Percentiles rank a stretch among this genome's conserved stretches.
Conservation (phyloP, 169 alveolate species). For the Eimeria sp. region DNA sequence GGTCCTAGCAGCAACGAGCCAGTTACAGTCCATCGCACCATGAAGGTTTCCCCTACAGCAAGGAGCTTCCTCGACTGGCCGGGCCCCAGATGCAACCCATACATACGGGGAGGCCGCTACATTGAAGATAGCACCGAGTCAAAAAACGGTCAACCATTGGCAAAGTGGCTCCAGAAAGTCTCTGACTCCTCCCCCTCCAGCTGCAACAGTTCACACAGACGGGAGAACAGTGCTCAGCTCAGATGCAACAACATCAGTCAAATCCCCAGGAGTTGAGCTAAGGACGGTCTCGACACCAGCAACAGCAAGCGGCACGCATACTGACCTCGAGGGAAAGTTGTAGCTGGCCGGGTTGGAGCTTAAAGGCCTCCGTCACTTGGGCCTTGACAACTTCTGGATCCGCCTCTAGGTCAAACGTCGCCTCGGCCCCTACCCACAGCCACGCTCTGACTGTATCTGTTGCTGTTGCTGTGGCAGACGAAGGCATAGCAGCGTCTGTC, state of each 20-base stretch:
- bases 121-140: neutral
- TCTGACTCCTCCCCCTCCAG: constrained; percentile 69
- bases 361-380: constrained; percentile 5
- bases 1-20: neutral
- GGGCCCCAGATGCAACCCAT: neutral
- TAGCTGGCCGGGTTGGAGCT: constrained; percentile 46
- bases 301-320: neutral
- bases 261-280: neutral
- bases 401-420: neutral
- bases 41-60: neutral
- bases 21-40: neutral
- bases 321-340: constrained; percentile 49
- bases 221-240: neutral
- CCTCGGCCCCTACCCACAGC: constrained; percentile 64
- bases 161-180: constrained; percentile 62
- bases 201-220: constrained; percentile 25
- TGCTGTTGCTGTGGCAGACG: neutral
- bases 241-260: constrained; percentile 27
- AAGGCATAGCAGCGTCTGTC: neutral
- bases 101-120: neutral
- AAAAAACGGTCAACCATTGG: constrained; percentile 28
- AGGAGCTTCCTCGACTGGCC: neutral
- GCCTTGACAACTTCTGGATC: constrained; percentile 23
- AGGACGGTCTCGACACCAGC: neutral
- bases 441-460: constrained; percentile 23